Base-by-base conservation (phyloP, 2,329 filamentous ascomycete species). In the Lizonia empirigonia region DNA sequence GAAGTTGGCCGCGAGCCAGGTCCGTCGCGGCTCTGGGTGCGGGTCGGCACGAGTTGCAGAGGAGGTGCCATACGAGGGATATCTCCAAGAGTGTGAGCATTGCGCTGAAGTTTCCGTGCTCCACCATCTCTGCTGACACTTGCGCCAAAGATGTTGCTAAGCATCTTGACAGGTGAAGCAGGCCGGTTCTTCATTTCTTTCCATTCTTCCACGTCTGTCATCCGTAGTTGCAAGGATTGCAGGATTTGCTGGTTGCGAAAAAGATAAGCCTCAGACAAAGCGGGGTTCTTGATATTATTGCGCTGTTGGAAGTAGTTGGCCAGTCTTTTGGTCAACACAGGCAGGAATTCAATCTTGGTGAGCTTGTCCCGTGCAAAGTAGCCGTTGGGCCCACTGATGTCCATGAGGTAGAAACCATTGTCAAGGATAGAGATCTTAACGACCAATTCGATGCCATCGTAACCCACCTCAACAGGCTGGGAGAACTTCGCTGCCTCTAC, bases 101-200 rank as follows among this genome's bases (percentile, higher is more conserved):
- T 67, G 5, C 69, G 69, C 32, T 74, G 68, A 6, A 74, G 56
- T 47, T 64, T 75, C 18, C 68, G 64, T 24, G 63, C 60, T 18
- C 65, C 63, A 26, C 64, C 59, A 16, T 74, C 72, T 36, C 77
- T 80, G 26, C 79, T 72, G 15, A 74, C 80, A 48, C 80, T 82
- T 19, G 85, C 83, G 26, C 85, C 83, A 63, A 95, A 85, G 45
- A 97, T 84, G 65, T 83, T 96, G 0, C 92, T 95, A 13, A 97
- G 79, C 65, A 96, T 81, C 71, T 97, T 97, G 38, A 95, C 90
- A 0, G 93, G 92, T 1, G 92, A 97, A n/a, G 87, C 84, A 4
- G 86, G 85, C 8, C 93, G 81, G 67, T 90, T 89, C 0, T 85
- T 86, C n/a, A 59, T 60, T 20, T 74, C 73, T 32, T 63, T 61